phyloP scores from a whole-genome alignment of 148 eudicot species.

The Cornus suecica region DNA sequence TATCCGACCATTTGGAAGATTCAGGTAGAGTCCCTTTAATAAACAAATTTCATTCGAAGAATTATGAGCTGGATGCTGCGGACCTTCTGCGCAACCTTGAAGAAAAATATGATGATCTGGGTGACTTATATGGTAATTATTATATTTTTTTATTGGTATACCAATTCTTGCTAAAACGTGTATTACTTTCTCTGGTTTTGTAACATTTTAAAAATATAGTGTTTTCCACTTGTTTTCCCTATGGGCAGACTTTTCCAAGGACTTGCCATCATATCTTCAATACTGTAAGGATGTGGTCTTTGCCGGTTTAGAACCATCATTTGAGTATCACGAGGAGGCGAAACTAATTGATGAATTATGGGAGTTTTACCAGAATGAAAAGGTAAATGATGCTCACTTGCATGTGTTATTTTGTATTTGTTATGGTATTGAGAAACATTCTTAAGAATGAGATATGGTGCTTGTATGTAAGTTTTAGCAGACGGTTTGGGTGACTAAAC shows the following conservation, averaged over 20 bases:
- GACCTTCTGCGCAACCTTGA: constrained; percentile 60
- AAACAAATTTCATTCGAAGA: constrained; percentile 17
- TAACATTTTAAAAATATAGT: not conserved
- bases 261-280: constrained; percentile 63
- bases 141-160: not conserved
- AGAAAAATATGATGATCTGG: constrained; percentile 39
- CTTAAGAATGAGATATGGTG: not conserved
- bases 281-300: constrained; percentile 77
- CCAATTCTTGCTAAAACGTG: not conserved
- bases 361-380: constrained; percentile 45
- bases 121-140: constrained; percentile 48
- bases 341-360: constrained; percentile 51
- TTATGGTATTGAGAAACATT: not conserved
- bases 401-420: not conserved
- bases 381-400: constrained; percentile 37
- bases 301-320: constrained; percentile 52
- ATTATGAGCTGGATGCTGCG: constrained; percentile 41
- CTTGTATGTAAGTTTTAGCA: not conserved
- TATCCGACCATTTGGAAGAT: constrained; percentile 17
- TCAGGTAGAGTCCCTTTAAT: constrained; percentile 13
- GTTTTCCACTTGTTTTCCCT: constrained; percentile 6
- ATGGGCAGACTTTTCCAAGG: constrained; percentile 55
- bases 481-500: too few relatives aligned
- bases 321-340: constrained; percentile 53
- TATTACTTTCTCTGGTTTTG: not conserved